Evolutionary conservation across 1,284 basidiomycete species (phyloP).

Genomic region (Pisolithus thermaeus): DNA sequence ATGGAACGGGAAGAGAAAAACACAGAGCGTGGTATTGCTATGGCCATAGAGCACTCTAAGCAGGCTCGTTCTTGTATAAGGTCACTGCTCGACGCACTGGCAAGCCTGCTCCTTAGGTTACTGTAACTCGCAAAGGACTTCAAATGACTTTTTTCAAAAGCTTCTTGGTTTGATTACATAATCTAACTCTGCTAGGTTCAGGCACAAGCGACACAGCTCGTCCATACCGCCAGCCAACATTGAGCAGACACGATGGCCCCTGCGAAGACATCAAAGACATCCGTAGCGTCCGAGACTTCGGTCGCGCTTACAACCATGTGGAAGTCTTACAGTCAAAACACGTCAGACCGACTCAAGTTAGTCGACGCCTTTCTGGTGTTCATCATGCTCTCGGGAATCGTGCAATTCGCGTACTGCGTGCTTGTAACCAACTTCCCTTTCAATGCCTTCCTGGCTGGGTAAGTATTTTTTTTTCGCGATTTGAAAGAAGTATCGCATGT

Average conservation of each 20-base stretch:
- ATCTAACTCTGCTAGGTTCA: conserved; percentile 8
- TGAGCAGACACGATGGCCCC: conserved; percentile 17
- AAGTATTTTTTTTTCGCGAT: conserved; percentile 26
- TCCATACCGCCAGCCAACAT: neutral
- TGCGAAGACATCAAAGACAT: conserved; percentile 33
- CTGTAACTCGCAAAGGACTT: neutral
- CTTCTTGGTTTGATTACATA: conserved; percentile 4
- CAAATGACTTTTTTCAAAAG: conserved; percentile 12
- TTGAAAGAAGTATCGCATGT: neutral
- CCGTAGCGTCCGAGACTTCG: conserved; percentile 25
- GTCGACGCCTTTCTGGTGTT: conserved; percentile 92
- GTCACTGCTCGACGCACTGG: too few relatives aligned
- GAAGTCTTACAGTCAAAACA: conserved; percentile 74
- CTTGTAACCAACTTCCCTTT: conserved; percentile 93
- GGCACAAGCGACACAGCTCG: neutral
- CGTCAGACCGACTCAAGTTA: conserved; percentile 84
- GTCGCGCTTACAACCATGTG: conserved; percentile 58
- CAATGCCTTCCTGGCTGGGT: conserved; percentile 97
- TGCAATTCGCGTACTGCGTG: conserved; percentile 90
- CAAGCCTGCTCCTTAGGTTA: too few relatives aligned
- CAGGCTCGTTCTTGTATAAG: neutral
- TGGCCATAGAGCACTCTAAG: conserved; percentile 19
- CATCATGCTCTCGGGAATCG: conserved; percentile 85
- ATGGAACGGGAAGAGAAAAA: conserved; percentile 17
- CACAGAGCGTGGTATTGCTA: conserved; percentile 18